These are phyloP conservation scores for Chaetomium globosum DNA, from an alignment of 2,329 filamentous ascomycete genomes.

Conservation along the genomic window DNA sequence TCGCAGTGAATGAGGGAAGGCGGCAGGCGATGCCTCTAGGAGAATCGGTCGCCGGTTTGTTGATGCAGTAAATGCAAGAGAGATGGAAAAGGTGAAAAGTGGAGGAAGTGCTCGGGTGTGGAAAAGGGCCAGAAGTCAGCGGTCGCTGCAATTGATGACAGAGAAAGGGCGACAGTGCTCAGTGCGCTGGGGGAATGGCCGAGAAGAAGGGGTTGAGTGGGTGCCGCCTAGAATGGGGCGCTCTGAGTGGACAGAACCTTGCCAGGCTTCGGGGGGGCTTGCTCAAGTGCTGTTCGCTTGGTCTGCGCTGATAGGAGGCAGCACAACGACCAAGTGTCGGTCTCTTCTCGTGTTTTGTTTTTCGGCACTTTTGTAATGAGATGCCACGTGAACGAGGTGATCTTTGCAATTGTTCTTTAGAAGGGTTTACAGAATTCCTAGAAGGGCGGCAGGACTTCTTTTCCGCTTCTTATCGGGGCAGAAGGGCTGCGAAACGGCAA, in stretches of 20 bases:
- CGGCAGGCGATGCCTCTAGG: slow-evolving; percentile 23
- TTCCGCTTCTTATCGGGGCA: slow-evolving; percentile 8
- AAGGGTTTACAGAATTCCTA: background rate
- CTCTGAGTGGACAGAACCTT: slow-evolving; percentile 35
- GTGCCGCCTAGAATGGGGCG: slow-evolving; percentile 29
- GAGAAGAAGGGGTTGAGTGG: slow-evolving; percentile 31
- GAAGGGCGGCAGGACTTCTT: background rate
- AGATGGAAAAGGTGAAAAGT: slow-evolving; percentile 34
- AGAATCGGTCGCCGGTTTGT: slow-evolving; percentile 24
- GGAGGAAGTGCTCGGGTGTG: slow-evolving; percentile 30
- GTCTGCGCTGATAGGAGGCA: slow-evolving; percentile 33
- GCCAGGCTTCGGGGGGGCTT: slow-evolving; percentile 30
- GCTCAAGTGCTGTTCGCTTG: slow-evolving; percentile 34
- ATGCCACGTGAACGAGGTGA: background rate
- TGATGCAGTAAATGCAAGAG: slow-evolving; percentile 29
- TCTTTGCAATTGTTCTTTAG: background rate
- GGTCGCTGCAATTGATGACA: slow-evolving; percentile 37
- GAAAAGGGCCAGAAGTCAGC: slow-evolving; percentile 32
- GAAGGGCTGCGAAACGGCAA: background rate
- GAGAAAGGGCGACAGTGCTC: slow-evolving; percentile 34
- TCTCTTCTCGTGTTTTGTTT: slow-evolving; percentile 8
- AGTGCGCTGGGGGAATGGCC: slow-evolving; percentile 33
- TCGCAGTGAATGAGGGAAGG: slow-evolving; percentile 26
- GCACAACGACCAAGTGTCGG: slow-evolving; percentile 20
- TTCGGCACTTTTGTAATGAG: background rate